phyloP scores from a whole-genome alignment of 371 early-diverging fungal species.

The Fennellomyces sp. region DNA sequence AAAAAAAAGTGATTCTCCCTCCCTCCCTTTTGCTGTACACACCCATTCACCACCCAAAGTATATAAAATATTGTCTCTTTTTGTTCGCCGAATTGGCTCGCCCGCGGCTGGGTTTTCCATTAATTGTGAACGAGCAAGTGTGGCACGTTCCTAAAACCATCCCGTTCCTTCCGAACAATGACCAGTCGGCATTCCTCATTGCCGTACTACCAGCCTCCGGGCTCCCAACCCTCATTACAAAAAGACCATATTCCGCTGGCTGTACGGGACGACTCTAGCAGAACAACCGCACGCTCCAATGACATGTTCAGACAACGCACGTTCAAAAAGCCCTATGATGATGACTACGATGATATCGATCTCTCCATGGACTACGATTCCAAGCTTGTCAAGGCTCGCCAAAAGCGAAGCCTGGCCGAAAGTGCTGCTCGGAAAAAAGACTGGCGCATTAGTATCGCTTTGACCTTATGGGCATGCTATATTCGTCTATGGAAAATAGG shows the following conservation, averaged over 20 bases:
- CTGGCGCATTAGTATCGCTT: constrained; percentile 31
- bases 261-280: not conserved
- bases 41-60: no score
- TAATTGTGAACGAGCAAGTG: no score
- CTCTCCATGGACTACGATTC: constrained; percentile 26
- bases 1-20: no score
- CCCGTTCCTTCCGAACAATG: no score
- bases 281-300: constrained; percentile 9
- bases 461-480: constrained; percentile 44
- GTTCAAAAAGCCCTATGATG: constrained; percentile 14
- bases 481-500: constrained; percentile 47
- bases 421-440: constrained; percentile 28
- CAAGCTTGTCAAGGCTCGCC: constrained; percentile 27
- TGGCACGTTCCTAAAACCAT: no score
- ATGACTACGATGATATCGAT: constrained; percentile 25
- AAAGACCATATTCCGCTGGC: constrained; percentile 3
- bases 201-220: constrained; percentile 2
- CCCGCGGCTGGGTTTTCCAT: no score
- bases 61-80: no score
- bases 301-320: constrained; percentile 23
- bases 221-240: not conserved
- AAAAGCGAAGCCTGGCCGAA: constrained; percentile 16
- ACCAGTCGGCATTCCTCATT: constrained; percentile 11
- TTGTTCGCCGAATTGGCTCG: no score
- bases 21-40: no score